phyloP scores from a whole-genome alignment of 257 asterid genomes.

The Salvia splendens region DNA sequence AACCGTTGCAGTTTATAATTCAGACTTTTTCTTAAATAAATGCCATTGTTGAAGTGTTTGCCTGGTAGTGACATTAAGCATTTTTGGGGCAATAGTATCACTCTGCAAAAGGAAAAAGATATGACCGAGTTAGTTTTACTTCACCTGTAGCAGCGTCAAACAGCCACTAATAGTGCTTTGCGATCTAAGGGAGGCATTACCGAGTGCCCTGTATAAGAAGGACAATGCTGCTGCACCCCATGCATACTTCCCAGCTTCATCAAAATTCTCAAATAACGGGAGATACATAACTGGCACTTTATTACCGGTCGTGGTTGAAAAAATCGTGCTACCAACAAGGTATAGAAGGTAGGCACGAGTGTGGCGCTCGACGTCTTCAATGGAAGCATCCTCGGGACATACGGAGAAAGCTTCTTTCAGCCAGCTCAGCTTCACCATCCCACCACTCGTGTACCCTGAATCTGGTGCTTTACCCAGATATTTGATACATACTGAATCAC shows the following conservation, averaged over 20 bases:
- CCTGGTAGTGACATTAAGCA: not conserved
- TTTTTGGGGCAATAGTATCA: slow-evolving; percentile 5
- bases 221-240: slow-evolving; percentile 98
- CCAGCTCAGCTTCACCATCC: slow-evolving; percentile 97
- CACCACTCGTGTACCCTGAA: slow-evolving; percentile 47
- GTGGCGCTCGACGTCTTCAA: slow-evolving; percentile 62
- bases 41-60: slow-evolving; percentile 11
- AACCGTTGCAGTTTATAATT: slow-evolving; percentile 9
- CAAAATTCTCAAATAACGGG: slow-evolving; percentile 87
- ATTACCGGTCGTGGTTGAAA: slow-evolving; percentile 96
- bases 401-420: slow-evolving; percentile 82
- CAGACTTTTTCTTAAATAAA: not conserved
- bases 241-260: slow-evolving; percentile 87
- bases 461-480: slow-evolving; percentile 44
- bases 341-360: slow-evolving; percentile 96
- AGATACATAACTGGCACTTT: slow-evolving; percentile 97
- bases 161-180: slow-evolving; percentile 98
- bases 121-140: slow-evolving; percentile 20
- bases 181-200: slow-evolving; percentile 91
- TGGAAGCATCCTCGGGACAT: slow-evolving; percentile 68
- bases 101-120: not conserved
- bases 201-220: slow-evolving; percentile 90
- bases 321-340: slow-evolving; percentile 89
- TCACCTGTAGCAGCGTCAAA: slow-evolving; percentile 86
- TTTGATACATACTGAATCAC: slow-evolving; percentile 47